A percentile compares a stretch with the other conserved stretches of the same genome.
These are phyloP conservation scores for Leucocoprinus sp. DNA, from an alignment of 768 basidiomycete species.

Conservation along the genomic window DNA sequence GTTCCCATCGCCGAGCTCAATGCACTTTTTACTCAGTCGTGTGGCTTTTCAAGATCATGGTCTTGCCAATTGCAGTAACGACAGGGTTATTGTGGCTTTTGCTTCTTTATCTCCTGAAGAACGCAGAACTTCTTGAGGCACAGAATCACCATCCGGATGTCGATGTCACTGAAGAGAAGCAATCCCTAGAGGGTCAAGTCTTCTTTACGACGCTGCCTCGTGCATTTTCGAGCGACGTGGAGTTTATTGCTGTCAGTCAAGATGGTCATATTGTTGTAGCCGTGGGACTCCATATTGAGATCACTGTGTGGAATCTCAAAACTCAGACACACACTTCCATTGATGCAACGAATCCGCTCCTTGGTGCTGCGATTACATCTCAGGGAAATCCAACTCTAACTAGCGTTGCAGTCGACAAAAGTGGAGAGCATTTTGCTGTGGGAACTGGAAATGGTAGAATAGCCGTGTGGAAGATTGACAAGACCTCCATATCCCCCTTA, in stretches of 20 bases:
- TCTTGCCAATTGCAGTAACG: constrained; percentile 77
- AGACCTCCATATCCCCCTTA: constrained; percentile 26
- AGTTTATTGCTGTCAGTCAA: constrained; percentile 63
- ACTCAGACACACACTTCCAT: constrained; percentile 33
- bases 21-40: constrained; percentile 47
- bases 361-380: constrained; percentile 41
- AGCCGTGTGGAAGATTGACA: constrained; percentile 50
- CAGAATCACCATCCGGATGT: constrained; percentile 57
- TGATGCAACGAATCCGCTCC: constrained; percentile 44
- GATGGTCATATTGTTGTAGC: constrained; percentile 61
- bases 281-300: constrained; percentile 72
- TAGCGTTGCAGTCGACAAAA: constrained; percentile 53
- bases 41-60: constrained; percentile 79
- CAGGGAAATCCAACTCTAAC: constrained; percentile 44
- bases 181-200: constrained; percentile 34
- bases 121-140: constrained; percentile 84
- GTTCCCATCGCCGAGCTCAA: constrained; percentile 32
- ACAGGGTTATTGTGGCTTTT: constrained; percentile 67
- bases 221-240: constrained; percentile 76
- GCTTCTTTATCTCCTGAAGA: constrained; percentile 80
- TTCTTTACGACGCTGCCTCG: constrained; percentile 70
- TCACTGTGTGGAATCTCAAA: constrained; percentile 58
- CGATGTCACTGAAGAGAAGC: constrained; percentile 23
- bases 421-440: constrained; percentile 56
- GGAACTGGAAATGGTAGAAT: constrained; percentile 65